A percentile compares a stretch with the other conserved stretches of the same genome.
phyloP scores from a whole-genome alignment of 768 basidiomycete genomes.

The Baorangia bicolor region DNA sequence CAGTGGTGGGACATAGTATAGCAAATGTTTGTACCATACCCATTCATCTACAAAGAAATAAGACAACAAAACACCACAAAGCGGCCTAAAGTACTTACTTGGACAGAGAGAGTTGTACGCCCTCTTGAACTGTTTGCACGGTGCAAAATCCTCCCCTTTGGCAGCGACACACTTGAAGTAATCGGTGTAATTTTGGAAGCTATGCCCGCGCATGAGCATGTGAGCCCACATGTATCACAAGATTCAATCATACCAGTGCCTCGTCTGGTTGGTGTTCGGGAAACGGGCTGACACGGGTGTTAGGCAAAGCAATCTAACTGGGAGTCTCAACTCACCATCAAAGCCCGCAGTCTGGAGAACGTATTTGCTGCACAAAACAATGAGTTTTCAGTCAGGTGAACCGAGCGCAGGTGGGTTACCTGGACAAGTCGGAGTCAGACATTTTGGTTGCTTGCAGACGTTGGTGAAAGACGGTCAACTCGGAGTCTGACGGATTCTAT shows the following conservation, averaged over 20 bases:
- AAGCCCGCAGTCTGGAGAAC: conserved; percentile 94
- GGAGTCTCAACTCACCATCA: conserved; percentile 56
- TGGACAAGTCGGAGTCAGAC: conserved; percentile 60
- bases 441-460: conserved; percentile 47
- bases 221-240: background rate
- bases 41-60: conserved; percentile 70
- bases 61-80: conserved; percentile 7
- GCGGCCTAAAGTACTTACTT: conserved; percentile 56
- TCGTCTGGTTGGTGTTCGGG: conserved; percentile 91
- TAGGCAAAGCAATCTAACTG: conserved; percentile 1
- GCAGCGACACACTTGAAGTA: conserved; percentile 97
- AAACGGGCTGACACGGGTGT: conserved; percentile 63
- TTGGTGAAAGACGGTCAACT: conserved; percentile 38
- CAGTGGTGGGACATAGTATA: background rate
- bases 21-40: conserved; percentile 46
- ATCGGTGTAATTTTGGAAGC: conserved; percentile 96
- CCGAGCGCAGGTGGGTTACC: conserved; percentile 36
- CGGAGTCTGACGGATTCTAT: conserved; percentile 33
- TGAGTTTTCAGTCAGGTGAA: conserved; percentile 12
- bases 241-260: conserved; percentile 76
- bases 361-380: conserved; percentile 61
- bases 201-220: conserved; percentile 28
- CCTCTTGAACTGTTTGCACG: conserved; percentile 98
- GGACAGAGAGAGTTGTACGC: conserved; percentile 97
- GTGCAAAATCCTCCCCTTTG: conserved; percentile 97